A percentile compares a stretch with the other conserved stretches of the same genome.
Evolutionary conservation across 2,329 filamentous ascomycete species (phyloP).

Genomic region (Neonectria neomacrospora): DNA sequence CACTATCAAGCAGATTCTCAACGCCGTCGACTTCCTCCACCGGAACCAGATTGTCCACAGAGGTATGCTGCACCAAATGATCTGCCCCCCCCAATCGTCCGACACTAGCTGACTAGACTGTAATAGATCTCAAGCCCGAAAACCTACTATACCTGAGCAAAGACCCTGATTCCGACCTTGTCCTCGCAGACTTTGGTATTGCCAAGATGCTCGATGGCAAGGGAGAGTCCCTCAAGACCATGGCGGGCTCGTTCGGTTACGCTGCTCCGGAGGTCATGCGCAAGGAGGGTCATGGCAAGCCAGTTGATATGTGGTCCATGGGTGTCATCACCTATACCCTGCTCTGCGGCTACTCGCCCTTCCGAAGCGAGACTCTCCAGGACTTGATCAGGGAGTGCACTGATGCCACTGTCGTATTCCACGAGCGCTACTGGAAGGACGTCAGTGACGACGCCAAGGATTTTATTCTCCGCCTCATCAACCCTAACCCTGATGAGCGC

Average conservation of each 20-base stretch:
- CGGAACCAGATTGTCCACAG: conserved; percentile 94
- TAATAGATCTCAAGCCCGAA: conserved; percentile 92
- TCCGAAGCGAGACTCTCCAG: conserved; percentile 91
- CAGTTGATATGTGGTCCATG: conserved; percentile 99
- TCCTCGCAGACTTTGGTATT: conserved; percentile 97
- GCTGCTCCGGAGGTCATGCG: conserved; percentile 98
- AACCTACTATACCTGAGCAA: conserved; percentile 93
- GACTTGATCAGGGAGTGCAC: conserved; percentile 96
- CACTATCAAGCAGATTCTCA: conserved; percentile 93
- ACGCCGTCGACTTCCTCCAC: conserved; percentile 94
- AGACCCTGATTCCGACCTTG: conserved; percentile 81
- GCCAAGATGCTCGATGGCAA: conserved; percentile 96
- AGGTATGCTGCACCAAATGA: conserved; percentile 64
- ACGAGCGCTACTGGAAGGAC: conserved; percentile 98
- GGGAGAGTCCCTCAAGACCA: conserved; percentile 92
- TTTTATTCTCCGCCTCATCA: conserved; percentile 86
- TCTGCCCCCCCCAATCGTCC: neutral
- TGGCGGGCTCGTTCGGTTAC: conserved; percentile 98
- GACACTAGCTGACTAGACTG: conserved; percentile 11
- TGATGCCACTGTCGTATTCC: conserved; percentile 86
- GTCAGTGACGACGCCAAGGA: conserved; percentile 95
- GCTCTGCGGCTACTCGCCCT: conserved; percentile 97
- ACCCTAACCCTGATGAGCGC: conserved; percentile 80
- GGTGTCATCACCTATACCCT: conserved; percentile 99
- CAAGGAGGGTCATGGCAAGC: conserved; percentile 96